Conservation (phyloP, 2,329 filamentous ascomycete genomes). For the Colletotrichum noveboracense region DNA sequence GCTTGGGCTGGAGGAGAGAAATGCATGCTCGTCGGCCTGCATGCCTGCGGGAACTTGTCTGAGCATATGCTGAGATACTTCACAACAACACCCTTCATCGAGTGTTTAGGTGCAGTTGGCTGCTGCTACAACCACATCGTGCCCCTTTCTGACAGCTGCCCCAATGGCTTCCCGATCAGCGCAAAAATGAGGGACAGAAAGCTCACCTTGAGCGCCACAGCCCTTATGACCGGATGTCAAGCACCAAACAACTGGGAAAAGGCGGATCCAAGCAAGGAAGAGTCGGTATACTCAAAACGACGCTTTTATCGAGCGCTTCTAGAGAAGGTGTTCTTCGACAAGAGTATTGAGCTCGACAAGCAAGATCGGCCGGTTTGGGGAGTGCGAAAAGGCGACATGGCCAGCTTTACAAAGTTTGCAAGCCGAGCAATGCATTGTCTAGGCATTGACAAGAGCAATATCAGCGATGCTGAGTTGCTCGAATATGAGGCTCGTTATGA, state of each 20-base stretch:
- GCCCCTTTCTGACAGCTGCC: conserved; percentile 37
- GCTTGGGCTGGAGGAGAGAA: conserved; percentile 30
- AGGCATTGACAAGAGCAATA: conserved; percentile 10
- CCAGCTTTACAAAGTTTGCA: conserved; percentile 29
- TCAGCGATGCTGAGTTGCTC: conserved; percentile 26
- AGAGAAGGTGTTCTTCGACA: conserved; percentile 32
- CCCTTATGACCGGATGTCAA: conserved; percentile 37
- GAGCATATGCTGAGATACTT: conserved; percentile 38
- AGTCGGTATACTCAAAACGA: conserved; percentile 28
- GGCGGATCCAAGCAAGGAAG: conserved; percentile 12
- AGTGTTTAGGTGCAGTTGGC: conserved; percentile 30
- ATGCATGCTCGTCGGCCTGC: conserved; percentile 36
- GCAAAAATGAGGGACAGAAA: conserved; percentile 25
- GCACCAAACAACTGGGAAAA: conserved; percentile 37
- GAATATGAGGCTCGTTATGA: conserved; percentile 29
- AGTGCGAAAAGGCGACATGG: conserved; percentile 32
- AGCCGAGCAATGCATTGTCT: conserved; percentile 29
- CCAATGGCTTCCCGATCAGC: conserved; percentile 43
- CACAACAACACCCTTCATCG: conserved; percentile 23
- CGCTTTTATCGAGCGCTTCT: conserved; percentile 31
- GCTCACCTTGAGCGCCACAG: conserved; percentile 32
- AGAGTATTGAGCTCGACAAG: conserved; percentile 19
- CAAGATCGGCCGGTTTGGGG: conserved; percentile 31
- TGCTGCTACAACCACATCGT: conserved; percentile 40
- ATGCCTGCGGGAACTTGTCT: conserved; percentile 36